phyloP scores from a whole-genome alignment of 2,329 filamentous ascomycete genomes.

The Verticillium klebahnii region DNA sequence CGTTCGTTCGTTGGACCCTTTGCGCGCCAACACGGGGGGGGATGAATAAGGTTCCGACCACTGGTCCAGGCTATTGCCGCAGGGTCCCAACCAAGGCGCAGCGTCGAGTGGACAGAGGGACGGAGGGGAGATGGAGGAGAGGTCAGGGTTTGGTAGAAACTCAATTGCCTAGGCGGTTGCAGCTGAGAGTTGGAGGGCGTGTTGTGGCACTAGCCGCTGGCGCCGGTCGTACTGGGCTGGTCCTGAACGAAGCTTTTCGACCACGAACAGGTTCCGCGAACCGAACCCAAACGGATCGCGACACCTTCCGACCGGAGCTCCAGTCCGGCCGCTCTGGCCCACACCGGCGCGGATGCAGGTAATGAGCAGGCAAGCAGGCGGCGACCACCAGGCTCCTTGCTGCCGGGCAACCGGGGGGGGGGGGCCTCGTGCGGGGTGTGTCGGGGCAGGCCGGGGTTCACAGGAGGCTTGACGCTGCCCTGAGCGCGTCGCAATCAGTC shows the following conservation, averaged over 20 bases:
- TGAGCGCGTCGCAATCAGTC: background rate
- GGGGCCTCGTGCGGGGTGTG: background rate
- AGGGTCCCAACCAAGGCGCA: background rate
- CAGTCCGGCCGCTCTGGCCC: no score
- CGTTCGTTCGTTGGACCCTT: background rate
- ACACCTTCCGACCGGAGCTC: no score
- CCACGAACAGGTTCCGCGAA: background rate
- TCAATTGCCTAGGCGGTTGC: background rate
- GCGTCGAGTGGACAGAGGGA: background rate
- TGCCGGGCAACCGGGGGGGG: background rate
- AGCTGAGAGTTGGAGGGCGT: background rate
- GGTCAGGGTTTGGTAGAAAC: background rate
- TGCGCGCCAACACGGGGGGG: background rate
- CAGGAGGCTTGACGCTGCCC: background rate
- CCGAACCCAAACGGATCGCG: background rate
- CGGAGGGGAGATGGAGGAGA: background rate
- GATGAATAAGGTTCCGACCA: background rate
- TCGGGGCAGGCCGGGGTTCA: background rate
- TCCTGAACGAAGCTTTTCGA: background rate
- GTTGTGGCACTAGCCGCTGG: background rate
- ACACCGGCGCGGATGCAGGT: no score
- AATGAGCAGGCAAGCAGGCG: no score
- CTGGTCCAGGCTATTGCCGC: background rate
- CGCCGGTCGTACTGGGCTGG: background rate
- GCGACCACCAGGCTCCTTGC: background rate